Evolutionary conservation across 139 green algal genomes (phyloP).

Genomic region (Chlamydomonas schloesseri): DNA sequence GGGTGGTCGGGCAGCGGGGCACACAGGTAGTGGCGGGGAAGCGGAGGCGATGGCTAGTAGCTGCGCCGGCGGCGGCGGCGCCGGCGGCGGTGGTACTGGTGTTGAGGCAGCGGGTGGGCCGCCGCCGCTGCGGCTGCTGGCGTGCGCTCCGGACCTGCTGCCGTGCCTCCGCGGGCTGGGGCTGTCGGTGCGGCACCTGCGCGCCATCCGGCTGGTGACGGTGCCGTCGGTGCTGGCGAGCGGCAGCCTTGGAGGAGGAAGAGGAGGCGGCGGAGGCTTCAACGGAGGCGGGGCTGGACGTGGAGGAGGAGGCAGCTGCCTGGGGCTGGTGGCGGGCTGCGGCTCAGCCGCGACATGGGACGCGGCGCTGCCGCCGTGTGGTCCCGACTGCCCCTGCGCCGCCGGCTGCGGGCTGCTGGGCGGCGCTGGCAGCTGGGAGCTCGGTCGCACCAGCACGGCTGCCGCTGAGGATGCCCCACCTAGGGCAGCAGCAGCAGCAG

Average conservation of each 20-base stretch:
- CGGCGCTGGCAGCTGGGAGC: too few relatives aligned
- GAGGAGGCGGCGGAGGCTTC: too few relatives aligned
- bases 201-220: neutral
- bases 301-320: neutral
- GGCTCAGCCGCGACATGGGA: neutral
- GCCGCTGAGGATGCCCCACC: too few relatives aligned
- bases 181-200: neutral
- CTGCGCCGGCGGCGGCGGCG: too few relatives aligned
- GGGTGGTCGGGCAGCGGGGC: neutral
- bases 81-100: neutral
- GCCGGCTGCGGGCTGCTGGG: neutral
- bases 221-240: neutral
- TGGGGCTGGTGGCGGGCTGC: neutral
- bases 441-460: too few relatives aligned
- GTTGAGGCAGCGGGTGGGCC: neutral
- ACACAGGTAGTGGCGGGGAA: too few relatives aligned
- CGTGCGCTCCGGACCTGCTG: slow-evolving; percentile 4
- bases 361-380: neutral
- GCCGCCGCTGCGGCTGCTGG: neutral
- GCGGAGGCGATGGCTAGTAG: too few relatives aligned
- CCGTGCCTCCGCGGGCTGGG: neutral
- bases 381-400: too few relatives aligned
- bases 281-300: neutral
- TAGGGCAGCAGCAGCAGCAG: too few relatives aligned
- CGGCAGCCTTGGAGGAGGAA: too few relatives aligned